phyloP scores from a whole-genome alignment of 208 protist genomes.

The Trypanosoma mega region DNA sequence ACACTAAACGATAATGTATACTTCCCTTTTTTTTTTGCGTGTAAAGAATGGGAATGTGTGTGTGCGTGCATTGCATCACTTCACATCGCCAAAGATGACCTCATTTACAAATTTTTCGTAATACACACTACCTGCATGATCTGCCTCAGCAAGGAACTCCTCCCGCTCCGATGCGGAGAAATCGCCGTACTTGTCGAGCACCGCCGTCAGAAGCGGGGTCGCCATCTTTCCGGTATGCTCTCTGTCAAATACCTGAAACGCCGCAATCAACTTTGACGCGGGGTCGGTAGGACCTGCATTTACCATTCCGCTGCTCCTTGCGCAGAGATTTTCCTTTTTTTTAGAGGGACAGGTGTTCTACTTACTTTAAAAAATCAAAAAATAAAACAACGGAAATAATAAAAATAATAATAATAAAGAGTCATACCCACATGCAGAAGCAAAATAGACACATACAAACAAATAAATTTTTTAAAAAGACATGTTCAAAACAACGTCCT shows the following conservation, averaged over 20 bases:
- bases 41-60: too few relatives aligned
- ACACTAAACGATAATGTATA: too few relatives aligned
- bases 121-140: conserved; percentile 8
- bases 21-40: too few relatives aligned
- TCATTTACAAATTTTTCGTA: conserved; percentile 16
- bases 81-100: conserved; percentile 18
- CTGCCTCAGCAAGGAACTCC: conserved; percentile 23
- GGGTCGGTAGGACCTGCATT: not conserved
- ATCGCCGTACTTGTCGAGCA: conserved; percentile 17
- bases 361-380: not conserved
- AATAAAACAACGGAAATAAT: not conserved
- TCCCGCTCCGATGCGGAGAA: conserved; percentile 15
- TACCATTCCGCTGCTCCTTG: too few relatives aligned
- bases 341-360: too few relatives aligned
- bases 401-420: too few relatives aligned
- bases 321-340: too few relatives aligned
- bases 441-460: not conserved
- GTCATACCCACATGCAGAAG: too few relatives aligned
- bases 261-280: conserved; percentile 11
- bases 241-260: conserved; percentile 8
- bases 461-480: too few relatives aligned
- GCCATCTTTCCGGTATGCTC: not conserved
- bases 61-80: too few relatives aligned
- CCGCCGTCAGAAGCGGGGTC: not conserved
- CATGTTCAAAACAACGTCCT: too few relatives aligned